Base-by-base conservation (phyloP, 169 alveolate genomes). In the Cryptosporidium canis region DNA sequence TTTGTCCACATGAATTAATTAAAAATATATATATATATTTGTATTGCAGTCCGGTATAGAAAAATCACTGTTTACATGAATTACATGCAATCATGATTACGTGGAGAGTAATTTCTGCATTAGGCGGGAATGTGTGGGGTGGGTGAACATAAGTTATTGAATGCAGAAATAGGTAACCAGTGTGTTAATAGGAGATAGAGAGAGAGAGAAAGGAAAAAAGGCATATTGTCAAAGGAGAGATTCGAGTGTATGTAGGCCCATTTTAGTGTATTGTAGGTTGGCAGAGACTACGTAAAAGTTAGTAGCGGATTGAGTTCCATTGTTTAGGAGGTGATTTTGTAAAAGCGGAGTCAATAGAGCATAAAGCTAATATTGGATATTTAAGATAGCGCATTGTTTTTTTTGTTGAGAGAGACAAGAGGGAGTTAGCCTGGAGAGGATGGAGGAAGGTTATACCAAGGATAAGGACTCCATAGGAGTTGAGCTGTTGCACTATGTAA, bases 401-500 rank as follows among this genome's bases (percentile, higher is more conserved):
- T n/a, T n/a, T n/a, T n/a, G n/a, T n/a, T n/a, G 24, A 51, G 24
- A 51, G 1, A 0, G 27, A 3, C 24, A 21, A 21, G n/a, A 21
- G 63, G 63, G 16, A 51, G 24, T 21, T 18, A 51, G 11, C n/a
- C n/a, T 18, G 24, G 33, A 12, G 7, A 45, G 45, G 18, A 77
- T 77, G 87, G 87, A 77, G 7, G 72, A 77, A 21, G 9, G 35
- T 24, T 58, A 55, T 77, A 21, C 47, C 24, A 71, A 55, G 18
- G 71, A 77, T 43, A 55, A 61, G 27, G 72, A 61, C 27, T 65
- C 55, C 18, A 77, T 77, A 56, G 87, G 63, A 27, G 29, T 27
- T 43, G 87, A 77, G 12, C 35, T 77, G 16, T 27, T 61, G 7
- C 70, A 77, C 35, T 77, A 77, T 27, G 31, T 77, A 12, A 77